These are phyloP conservation scores for Arctium minus DNA, from an alignment of 129 eudicot genomes.

Conservation along the genomic window DNA sequence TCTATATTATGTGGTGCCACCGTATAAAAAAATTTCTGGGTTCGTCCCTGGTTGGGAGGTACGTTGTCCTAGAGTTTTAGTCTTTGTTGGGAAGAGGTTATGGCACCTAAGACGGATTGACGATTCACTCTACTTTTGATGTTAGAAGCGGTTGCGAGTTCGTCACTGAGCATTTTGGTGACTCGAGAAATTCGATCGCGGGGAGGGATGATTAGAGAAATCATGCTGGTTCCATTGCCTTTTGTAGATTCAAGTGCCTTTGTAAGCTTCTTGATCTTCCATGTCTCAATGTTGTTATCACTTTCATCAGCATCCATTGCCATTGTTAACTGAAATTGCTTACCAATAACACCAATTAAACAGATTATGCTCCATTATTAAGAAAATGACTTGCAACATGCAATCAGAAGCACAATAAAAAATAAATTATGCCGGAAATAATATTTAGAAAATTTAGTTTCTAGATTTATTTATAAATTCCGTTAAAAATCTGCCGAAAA, in stretches of 20 bases:
- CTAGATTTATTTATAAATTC: too few relatives aligned
- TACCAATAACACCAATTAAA: not conserved
- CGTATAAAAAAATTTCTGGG: too few relatives aligned
- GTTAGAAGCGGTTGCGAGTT: slow-evolving; percentile 42
- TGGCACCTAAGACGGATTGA: slow-evolving; percentile 42
- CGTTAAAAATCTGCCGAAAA: too few relatives aligned
- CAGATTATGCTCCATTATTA: not conserved
- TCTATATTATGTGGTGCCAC: too few relatives aligned
- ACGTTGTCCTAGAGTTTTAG: slow-evolving; percentile 39
- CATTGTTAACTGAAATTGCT: not conserved
- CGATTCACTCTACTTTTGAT: slow-evolving; percentile 46
- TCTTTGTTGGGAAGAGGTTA: slow-evolving; percentile 42
- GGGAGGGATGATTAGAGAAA: slow-evolving; percentile 47
- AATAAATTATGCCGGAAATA: too few relatives aligned
- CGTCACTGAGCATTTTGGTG: slow-evolving; percentile 43
- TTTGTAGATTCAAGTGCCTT: slow-evolving; percentile 41
- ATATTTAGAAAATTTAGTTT: too few relatives aligned
- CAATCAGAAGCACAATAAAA: too few relatives aligned
- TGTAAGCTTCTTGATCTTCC: slow-evolving; percentile 43
- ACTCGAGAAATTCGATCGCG: slow-evolving; percentile 40
- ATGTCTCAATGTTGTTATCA: slow-evolving; percentile 37
- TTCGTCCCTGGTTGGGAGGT: slow-evolving; percentile 21
- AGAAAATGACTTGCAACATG: too few relatives aligned
- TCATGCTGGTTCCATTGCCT: slow-evolving; percentile 52
- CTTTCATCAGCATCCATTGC: slow-evolving; percentile 27